These are phyloP conservation scores for Hamamelis virginiana DNA, from an alignment of 164 flowering plant species.

Conservation along the genomic window DNA sequence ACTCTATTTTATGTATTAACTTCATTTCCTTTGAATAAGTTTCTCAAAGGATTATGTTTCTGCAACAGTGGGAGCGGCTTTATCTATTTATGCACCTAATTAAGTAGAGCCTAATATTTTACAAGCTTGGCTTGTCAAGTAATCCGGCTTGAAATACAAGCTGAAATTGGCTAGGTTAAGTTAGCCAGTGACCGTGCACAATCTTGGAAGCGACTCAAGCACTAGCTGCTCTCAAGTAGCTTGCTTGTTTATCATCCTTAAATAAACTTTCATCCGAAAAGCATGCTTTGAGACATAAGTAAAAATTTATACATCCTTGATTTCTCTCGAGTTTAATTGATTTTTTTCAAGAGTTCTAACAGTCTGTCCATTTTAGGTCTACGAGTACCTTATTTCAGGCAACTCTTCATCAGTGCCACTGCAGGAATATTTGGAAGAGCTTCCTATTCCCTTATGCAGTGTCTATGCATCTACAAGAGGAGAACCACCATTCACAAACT, in stretches of 20 bases:
- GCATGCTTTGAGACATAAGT: not conserved
- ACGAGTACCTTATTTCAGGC: slow-evolving; percentile 71
- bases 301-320: not conserved
- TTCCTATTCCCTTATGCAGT: slow-evolving; percentile 63
- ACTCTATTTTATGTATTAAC: too few species aligned
- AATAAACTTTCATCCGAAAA: not conserved
- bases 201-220: not conserved
- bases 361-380: slow-evolving; percentile 53
- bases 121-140: not conserved
- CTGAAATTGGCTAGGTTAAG: not conserved
- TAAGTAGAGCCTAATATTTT: not conserved
- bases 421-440: slow-evolving; percentile 36
- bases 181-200: not conserved
- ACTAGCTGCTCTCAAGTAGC: not conserved
- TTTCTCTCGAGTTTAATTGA: not conserved
- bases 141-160: not conserved
- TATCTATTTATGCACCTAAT: too few species aligned
- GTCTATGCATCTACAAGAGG: slow-evolving; percentile 63
- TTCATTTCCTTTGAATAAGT: too few species aligned
- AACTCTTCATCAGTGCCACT: slow-evolving; percentile 19
- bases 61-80: too few species aligned
- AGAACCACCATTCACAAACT: slow-evolving; percentile 89
- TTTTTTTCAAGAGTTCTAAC: not conserved
- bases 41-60: too few species aligned
- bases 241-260: not conserved